These are phyloP conservation scores for Brassica balearica DNA, from an alignment of 441 rosid species.

Conservation along the genomic window DNA sequence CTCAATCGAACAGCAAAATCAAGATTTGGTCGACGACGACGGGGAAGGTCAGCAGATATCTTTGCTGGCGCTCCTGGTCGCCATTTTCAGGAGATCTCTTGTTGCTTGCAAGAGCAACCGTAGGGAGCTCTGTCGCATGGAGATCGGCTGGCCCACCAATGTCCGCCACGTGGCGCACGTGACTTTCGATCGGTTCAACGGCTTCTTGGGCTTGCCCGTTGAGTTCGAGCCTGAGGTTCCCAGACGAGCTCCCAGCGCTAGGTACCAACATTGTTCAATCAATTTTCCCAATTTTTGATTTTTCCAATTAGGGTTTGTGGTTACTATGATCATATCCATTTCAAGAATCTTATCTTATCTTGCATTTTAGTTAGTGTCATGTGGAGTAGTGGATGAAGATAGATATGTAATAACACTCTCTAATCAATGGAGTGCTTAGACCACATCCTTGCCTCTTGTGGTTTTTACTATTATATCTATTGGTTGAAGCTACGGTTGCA, in stretches of 20 bases:
- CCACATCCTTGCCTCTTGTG: neutral
- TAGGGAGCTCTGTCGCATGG: constrained; percentile 75
- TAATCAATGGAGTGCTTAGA: neutral
- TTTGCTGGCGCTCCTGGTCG: constrained; percentile 69
- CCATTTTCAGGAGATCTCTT: constrained; percentile 77
- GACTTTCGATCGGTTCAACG: constrained; percentile 87
- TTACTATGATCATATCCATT: no score
- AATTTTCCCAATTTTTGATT: neutral
- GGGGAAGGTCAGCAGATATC: constrained; percentile 64
- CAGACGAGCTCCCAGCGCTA: constrained; percentile 82
- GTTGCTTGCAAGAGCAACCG: constrained; percentile 68
- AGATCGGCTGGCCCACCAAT: constrained; percentile 82
- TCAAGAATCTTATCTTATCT: no score
- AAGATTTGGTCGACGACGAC: constrained; percentile 20
- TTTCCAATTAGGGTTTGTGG: neutral
- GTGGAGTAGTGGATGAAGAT: neutral
- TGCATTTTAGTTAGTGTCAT: no score
- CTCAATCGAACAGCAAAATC: constrained; percentile 16
- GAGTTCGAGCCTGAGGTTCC: constrained; percentile 89
- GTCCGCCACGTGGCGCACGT: constrained; percentile 84
- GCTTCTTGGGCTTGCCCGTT: constrained; percentile 81
- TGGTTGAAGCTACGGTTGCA: constrained; percentile 17
- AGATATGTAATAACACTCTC: constrained; percentile 1
- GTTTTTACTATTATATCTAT: neutral
- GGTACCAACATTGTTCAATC: constrained; percentile 47